Percentiles rank a stretch among this genome's conserved stretches.
Evolutionary conservation across 75 land plant genomes (phyloP).

Genomic region (Adiantum capillusveneris): DNA sequence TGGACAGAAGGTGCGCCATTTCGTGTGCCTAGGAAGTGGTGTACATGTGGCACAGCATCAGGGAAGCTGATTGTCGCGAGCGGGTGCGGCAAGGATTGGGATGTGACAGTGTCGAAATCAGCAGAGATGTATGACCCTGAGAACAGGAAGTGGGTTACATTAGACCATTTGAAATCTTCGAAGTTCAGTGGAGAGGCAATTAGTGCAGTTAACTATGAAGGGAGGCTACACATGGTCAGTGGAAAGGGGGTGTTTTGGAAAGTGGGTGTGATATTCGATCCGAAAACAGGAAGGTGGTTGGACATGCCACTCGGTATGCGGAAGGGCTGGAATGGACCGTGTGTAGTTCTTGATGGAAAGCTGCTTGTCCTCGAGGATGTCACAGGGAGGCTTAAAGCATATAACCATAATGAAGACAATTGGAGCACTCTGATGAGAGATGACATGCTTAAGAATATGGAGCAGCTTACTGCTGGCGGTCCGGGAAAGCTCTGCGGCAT

Average conservation of each 20-base stretch:
- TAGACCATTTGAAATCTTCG: constrained; percentile 11
- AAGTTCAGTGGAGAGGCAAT: constrained; percentile 34
- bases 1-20: constrained; percentile 22
- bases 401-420: neutral
- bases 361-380: constrained; percentile 15
- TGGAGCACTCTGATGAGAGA: constrained; percentile 14
- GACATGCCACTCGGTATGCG: constrained; percentile 19
- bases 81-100: constrained; percentile 32
- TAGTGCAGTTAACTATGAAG: constrained; percentile 15
- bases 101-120: constrained; percentile 13
- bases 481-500: constrained; percentile 36
- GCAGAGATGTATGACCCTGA: constrained; percentile 25
- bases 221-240: constrained; percentile 24
- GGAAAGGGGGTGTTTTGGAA: constrained; percentile 23
- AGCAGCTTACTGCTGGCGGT: constrained; percentile 24
- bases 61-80: constrained; percentile 24
- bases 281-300: constrained; percentile 8
- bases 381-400: constrained; percentile 19
- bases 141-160: constrained; percentile 5
- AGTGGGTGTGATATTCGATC: constrained; percentile 19
- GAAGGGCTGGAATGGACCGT: constrained; percentile 23
- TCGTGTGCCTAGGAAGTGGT: constrained; percentile 23
- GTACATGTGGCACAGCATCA: constrained; percentile 14
- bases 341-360: constrained; percentile 13
- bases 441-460: constrained; percentile 31